Conservation (phyloP, 75 land plant genomes). For the Cupressus sempervirens region DNA sequence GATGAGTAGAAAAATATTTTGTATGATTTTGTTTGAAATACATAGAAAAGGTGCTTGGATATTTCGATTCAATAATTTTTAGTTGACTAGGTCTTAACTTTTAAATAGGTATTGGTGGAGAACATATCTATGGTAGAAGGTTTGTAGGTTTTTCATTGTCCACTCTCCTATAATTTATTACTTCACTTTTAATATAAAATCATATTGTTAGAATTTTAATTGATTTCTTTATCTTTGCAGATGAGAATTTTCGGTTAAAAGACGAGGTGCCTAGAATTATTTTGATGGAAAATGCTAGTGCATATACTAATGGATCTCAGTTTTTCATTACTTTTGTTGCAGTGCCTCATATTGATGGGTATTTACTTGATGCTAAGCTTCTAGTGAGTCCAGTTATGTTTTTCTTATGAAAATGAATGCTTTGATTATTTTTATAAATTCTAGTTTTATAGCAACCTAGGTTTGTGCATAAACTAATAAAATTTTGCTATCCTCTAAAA, state of each 20-base stretch:
- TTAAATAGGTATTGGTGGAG: constrained; percentile 85
- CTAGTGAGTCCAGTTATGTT: not conserved
- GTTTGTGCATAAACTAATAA: not conserved
- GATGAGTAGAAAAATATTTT: not conserved
- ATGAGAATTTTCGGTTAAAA: constrained; percentile 60
- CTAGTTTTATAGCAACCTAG: not conserved
- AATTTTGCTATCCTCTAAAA: not conserved
- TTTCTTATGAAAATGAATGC: not conserved
- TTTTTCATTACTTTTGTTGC: constrained; percentile 78
- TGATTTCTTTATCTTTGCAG: constrained; percentile 28
- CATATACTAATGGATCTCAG: constrained; percentile 79
- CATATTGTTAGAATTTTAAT: not conserved
- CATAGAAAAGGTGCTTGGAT: not conserved
- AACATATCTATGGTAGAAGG: constrained; percentile 90
- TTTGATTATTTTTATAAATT: not conserved
- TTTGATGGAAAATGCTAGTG: constrained; percentile 87
- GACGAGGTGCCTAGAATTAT: constrained; percentile 83
- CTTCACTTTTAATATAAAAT: not conserved
- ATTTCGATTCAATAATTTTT: too few species aligned
- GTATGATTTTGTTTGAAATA: not conserved
- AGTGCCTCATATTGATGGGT: constrained; percentile 85
- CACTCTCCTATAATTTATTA: not conserved
- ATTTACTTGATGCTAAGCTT: constrained; percentile 10
- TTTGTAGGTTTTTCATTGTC: constrained; percentile 25
- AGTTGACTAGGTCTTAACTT: not conserved